These are phyloP conservation scores for Pezizomycotina sp. DNA, from an alignment of 2,329 filamentous ascomycete genomes.

Conservation along the genomic window DNA sequence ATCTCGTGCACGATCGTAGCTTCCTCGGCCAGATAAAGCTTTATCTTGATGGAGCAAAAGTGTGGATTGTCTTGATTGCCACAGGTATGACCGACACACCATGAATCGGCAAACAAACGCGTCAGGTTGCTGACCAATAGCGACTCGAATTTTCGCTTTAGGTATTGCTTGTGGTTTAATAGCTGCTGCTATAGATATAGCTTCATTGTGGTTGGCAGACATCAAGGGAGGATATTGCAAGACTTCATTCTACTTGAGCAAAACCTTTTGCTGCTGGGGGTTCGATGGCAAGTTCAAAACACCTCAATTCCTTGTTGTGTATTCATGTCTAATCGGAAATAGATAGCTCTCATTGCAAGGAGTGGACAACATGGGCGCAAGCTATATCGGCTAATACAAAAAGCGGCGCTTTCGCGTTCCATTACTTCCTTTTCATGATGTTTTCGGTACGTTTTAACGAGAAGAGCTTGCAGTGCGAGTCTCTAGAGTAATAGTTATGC, in stretches of 20 bases:
- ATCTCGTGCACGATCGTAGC: slow-evolving; percentile 52
- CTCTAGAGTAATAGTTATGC: background rate
- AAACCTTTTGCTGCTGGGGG: slow-evolving; percentile 81
- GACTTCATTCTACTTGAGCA: slow-evolving; percentile 74
- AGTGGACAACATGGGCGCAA: slow-evolving; percentile 74
- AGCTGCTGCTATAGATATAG: slow-evolving; percentile 77
- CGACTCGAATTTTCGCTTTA: background rate
- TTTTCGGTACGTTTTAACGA: slow-evolving; percentile 48
- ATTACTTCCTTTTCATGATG: slow-evolving; percentile 74
- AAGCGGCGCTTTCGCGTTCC: slow-evolving; percentile 61
- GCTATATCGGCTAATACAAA: slow-evolving; percentile 50
- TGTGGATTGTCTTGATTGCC: slow-evolving; percentile 76
- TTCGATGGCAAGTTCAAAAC: slow-evolving; percentile 43
- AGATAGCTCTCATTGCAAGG: slow-evolving; percentile 61
- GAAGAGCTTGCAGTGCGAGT: background rate
- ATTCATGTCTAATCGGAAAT: slow-evolving; percentile 6
- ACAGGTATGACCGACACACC: slow-evolving; percentile 59
- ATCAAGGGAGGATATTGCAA: slow-evolving; percentile 80
- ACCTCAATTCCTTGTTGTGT: background rate
- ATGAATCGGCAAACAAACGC: background rate
- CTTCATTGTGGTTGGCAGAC: slow-evolving; percentile 84
- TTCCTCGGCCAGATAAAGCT: slow-evolving; percentile 56
- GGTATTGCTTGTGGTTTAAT: slow-evolving; percentile 53
- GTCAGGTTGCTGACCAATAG: background rate
- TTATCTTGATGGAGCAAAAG: slow-evolving; percentile 68